A percentile compares a stretch with the other conserved stretches of the same genome.
phyloP scores from a whole-genome alignment of 805 yeast genomes.

The Candida broadrunensis region DNA sequence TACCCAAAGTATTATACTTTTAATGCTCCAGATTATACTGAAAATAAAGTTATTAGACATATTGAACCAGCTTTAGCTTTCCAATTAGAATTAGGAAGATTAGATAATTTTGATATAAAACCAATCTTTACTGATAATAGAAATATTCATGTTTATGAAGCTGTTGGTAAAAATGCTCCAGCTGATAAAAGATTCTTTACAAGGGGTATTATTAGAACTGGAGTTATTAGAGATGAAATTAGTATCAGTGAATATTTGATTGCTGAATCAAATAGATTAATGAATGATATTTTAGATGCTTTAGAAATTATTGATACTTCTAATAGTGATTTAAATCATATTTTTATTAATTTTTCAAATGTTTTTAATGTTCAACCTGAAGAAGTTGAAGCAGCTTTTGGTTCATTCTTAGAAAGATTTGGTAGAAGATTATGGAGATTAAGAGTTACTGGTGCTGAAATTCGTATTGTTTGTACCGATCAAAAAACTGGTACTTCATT shows the following conservation, averaged over 20 bases:
- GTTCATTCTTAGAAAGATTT: constrained; percentile 95
- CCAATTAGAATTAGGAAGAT: constrained; percentile 92
- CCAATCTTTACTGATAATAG: constrained; percentile 96
- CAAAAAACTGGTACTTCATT: constrained; percentile 82
- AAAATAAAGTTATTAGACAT: constrained; percentile 93
- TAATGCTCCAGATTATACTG: constrained; percentile 80
- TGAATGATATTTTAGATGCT: constrained; percentile 94
- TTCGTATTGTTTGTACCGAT: constrained; percentile 92
- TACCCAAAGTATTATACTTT: constrained; percentile 96
- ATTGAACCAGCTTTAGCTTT: constrained; percentile 97
- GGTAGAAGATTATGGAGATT: constrained; percentile 96
- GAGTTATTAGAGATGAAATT: constrained; percentile 88
- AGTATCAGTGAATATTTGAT: constrained; percentile 91
- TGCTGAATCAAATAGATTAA: constrained; percentile 93
- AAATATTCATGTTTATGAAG: constrained; percentile 96
- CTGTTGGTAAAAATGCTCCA: constrained; percentile 88
- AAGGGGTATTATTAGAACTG: constrained; percentile 96
- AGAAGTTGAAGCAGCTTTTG: constrained; percentile 97
- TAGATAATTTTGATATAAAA: constrained; percentile 91
- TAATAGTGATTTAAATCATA: constrained; percentile 94
- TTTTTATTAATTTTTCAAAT: constrained; percentile 94
- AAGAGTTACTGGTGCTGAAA: constrained; percentile 96
- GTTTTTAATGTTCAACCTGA: constrained; percentile 91
- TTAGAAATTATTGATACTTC: constrained; percentile 91
- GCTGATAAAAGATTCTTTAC: constrained; percentile 95